Evolutionary conservation across 257 asterid species (phyloP).

Genomic region (Solanum ahanhuiri): DNA sequence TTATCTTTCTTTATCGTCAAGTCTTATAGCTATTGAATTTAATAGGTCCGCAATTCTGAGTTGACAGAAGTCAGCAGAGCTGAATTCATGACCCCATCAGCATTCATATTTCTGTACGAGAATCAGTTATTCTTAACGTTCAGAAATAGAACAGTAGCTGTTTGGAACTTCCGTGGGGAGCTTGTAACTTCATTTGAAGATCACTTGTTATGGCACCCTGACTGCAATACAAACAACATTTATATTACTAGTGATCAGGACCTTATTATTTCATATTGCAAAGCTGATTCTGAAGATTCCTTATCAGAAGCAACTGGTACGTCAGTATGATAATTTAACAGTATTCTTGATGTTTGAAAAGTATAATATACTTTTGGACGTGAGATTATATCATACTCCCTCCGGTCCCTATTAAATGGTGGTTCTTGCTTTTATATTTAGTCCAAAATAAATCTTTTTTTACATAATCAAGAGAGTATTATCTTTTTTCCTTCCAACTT

Average conservation of each 20-base stretch:
- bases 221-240: conserved; percentile 96
- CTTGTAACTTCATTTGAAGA: conserved; percentile 96
- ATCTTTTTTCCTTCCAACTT: too few species aligned
- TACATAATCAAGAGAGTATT: too few species aligned
- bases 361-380: too few species aligned
- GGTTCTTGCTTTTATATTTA: too few species aligned
- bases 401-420: too few species aligned
- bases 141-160: conserved; percentile 92
- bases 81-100: conserved; percentile 98
- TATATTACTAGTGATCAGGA: conserved; percentile 98
- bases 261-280: conserved; percentile 97
- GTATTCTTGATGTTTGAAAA: too few species aligned
- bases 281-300: conserved; percentile 75
- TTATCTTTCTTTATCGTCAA: too few species aligned
- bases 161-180: conserved; percentile 99
- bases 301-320: conserved; percentile 74
- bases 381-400: too few species aligned
- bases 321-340: too few species aligned
- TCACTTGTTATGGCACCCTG: conserved; percentile 98
- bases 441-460: too few species aligned
- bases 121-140: conserved; percentile 92
- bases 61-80: conserved; percentile 91
- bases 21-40: too few species aligned
- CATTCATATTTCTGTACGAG: conserved; percentile 93
- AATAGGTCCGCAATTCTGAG: conserved; percentile 83